Evolutionary conservation across 78 protist genomes (phyloP), one percentile per base, ranked within the genome.

Genomic region (Isochrysis galbana): DNA sequence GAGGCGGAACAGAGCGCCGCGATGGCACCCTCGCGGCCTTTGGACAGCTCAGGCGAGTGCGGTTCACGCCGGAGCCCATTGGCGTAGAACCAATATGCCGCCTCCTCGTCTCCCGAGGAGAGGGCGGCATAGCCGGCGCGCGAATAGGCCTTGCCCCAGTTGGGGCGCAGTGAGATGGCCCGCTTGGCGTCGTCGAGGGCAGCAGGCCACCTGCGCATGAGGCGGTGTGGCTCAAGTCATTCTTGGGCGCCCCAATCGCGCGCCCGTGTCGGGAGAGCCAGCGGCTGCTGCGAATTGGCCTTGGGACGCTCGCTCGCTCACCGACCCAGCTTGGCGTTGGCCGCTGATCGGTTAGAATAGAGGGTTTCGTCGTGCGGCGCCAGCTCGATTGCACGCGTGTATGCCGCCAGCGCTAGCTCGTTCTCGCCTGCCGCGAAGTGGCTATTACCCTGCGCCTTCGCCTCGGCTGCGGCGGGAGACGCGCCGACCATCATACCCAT

Each of bases 111-210:
- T 38, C 82, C 82, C 11, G 46, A 38, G 5, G 32, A 4, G 42
- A 72, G 82, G 23, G 82, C 82, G 32, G 82, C 82, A 1, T 19
- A 21, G 11, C 82, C 82, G n/a, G 82, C 82, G 82, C 82, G 82
- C 10, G 82, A 72, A 14, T 72, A 72, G 44, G 42, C 82, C 82
- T 72, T 34, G 32, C 42, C 42, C 82, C 82, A 72, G 32, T 2
- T 4, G 17, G 42, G 82, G 46, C 5, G 42, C n/a, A 72, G 82
- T 21, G 82, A 2, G 44, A 72, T 3, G 44, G 82, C 82, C n/a
- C 82, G 42, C 42, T 72, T 72, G 42, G 82, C 82, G 82, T 72
- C 82, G n/a, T 38, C 82, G 21, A 72, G 82, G 46, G 82, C 82
- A 38, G 3, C 82, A 42, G 2, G 23, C 46, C 5, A 72, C 32